Base-by-base conservation (phyloP, 2,329 filamentous ascomycete species). In the Myotisia sp. region DNA sequence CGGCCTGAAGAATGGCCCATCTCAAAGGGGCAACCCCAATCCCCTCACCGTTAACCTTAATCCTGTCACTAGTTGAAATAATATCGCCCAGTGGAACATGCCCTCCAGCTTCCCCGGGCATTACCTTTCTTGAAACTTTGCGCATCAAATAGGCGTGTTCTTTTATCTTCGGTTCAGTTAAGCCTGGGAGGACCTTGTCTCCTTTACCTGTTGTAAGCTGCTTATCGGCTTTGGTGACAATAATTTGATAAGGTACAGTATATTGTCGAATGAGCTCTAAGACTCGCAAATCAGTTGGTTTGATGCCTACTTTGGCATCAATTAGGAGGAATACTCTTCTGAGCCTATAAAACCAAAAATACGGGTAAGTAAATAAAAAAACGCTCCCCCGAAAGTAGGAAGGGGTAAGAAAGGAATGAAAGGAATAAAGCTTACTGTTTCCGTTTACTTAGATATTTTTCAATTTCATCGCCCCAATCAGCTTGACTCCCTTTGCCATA, bases 151-250 rank as follows among this genome's bases (percentile, higher is more conserved):
- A n/a, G n/a, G n/a, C n/a, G 46, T 8, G 49, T 51, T 8, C 58
- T 52, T 14, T n/a, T n/a, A n/a, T n/a, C n/a, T n/a, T n/a, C n/a
- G n/a, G n/a, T n/a, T n/a, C n/a, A n/a, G n/a, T n/a, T n/a, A n/a
- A n/a, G n/a, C n/a, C n/a, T n/a, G n/a, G n/a, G n/a, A n/a, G n/a
- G n/a, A n/a, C n/a, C n/a, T n/a, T n/a, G n/a, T 46, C 18, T 14
- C 5, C 10, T 19, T 44, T 44, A 34, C 34, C 34, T 38, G 37
- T 43, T 24, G 48, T 38, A 26, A 75, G 45, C 9, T 76, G 40
- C 39, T 68, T 67, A 48, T 83, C 77, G 5, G 70, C 64, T 50
- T 82, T 82, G 5, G 67, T 70, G n/a, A 81, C 48, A 10, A 83
- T 59, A 10, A 82, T 58, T 49, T 81, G 76, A 49, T 75, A 72